These are phyloP conservation scores for Trichoderma lentiforme DNA, from an alignment of 2,329 filamentous ascomycete species.

Conservation along the genomic window DNA sequence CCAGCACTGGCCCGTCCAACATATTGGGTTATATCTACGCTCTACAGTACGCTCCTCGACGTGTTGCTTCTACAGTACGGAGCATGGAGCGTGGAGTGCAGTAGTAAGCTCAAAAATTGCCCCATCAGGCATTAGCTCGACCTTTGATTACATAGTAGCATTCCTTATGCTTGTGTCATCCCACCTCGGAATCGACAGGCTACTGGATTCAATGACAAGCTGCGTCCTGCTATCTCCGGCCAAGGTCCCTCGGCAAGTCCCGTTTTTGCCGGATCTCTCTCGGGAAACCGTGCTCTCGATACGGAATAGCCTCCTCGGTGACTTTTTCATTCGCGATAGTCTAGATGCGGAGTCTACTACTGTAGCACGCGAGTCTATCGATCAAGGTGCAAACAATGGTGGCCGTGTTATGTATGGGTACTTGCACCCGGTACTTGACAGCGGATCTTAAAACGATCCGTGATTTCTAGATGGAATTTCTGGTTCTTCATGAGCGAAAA, in stretches of 20 bases:
- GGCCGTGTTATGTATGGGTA: not conserved
- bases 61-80: not conserved
- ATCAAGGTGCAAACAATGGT: not conserved
- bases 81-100: not conserved
- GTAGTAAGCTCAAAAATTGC: not conserved
- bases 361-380: not conserved
- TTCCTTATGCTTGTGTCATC: not conserved
- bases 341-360: not conserved
- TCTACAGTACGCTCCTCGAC: not conserved
- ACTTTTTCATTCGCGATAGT: not conserved
- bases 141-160: not conserved
- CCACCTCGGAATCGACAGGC: not conserved
- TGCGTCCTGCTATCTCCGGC: not conserved
- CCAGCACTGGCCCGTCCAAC: not conserved
- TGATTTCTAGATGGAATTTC: not conserved
- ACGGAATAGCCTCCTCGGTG: not conserved
- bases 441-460: not conserved
- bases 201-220: not conserved
- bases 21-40: not conserved
- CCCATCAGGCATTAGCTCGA: not conserved
- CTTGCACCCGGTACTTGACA: not conserved
- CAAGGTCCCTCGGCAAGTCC: slow-evolving; percentile 1
- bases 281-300: not conserved
- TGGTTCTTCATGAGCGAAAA: not conserved
- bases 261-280: not conserved